Evolutionary conservation across 2,329 filamentous ascomycete species (phyloP).

Genomic region (Epichloe gansuensis): DNA sequence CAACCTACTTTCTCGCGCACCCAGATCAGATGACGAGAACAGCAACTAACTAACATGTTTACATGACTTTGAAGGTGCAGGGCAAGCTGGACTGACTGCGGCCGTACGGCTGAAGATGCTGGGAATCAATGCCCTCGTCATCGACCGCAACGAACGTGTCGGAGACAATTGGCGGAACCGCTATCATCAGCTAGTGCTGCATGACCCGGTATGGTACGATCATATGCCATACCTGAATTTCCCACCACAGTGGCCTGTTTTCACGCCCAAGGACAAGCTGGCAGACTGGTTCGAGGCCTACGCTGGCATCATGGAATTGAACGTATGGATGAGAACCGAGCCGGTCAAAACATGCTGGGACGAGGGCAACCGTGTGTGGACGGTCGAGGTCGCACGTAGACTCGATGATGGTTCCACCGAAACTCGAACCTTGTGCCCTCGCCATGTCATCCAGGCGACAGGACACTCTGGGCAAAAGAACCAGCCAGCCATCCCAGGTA

Average conservation of each 20-base stretch:
- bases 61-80: constrained; percentile 31
- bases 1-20: neutral
- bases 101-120: constrained; percentile 49
- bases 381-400: constrained; percentile 38
- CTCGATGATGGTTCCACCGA: constrained; percentile 35
- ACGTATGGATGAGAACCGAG: constrained; percentile 49
- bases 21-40: too few relatives aligned
- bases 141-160: constrained; percentile 44
- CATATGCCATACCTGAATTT: constrained; percentile 54
- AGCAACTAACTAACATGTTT: neutral
- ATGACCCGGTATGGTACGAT: constrained; percentile 52
- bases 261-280: constrained; percentile 61
- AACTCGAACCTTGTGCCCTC: constrained; percentile 44
- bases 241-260: constrained; percentile 54
- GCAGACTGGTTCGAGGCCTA: constrained; percentile 58
- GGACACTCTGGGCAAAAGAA: constrained; percentile 57
- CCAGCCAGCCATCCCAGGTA: constrained; percentile 44
- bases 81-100: constrained; percentile 45
- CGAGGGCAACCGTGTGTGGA: constrained; percentile 39
- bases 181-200: constrained; percentile 54
- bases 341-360: constrained; percentile 38
- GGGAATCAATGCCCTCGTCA: constrained; percentile 40
- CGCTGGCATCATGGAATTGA: constrained; percentile 51
- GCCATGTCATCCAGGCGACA: constrained; percentile 54
- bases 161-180: constrained; percentile 54